A percentile compares a stretch with the other conserved stretches of the same genome.
phyloP scores from a whole-genome alignment of 1,284 basidiomycete species.

The Sanguinoderma infundibulare region DNA sequence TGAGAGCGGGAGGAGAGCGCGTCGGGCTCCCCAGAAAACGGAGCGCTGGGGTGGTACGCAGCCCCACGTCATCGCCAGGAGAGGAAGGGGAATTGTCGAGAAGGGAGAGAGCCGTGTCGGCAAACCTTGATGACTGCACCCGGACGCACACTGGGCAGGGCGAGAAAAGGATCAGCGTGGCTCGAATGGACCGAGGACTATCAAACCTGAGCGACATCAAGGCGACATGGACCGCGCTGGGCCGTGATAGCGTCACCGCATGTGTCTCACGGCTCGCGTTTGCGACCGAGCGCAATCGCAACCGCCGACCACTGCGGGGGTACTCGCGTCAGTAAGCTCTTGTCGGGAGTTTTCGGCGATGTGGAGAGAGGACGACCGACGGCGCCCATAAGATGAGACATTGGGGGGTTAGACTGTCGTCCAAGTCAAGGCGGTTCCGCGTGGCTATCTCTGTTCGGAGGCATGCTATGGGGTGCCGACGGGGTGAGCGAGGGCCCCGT shows the following conservation, averaged over 20 bases:
- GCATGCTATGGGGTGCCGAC: background rate
- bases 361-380: too few species aligned
- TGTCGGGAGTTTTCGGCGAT: too few species aligned
- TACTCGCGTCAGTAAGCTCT: background rate
- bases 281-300: background rate
- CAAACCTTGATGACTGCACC: background rate
- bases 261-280: background rate
- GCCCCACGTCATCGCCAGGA: conserved; percentile 4
- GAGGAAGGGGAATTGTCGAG: background rate
- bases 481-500: conserved; percentile 16
- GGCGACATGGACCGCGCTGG: conserved; percentile 14
- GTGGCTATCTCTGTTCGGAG: too few species aligned
- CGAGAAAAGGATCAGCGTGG: conserved; percentile 22
- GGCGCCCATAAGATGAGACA: background rate
- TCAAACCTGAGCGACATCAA: too few species aligned
- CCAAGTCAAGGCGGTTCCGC: too few species aligned
- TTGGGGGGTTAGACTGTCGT: too few species aligned
- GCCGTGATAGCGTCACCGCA: conserved; percentile 10
- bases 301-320: background rate
- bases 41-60: background rate
- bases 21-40: background rate
- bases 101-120: background rate
- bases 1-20: background rate
- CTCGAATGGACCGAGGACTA: conserved; percentile 15
- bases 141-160: conserved; percentile 15